These are phyloP conservation scores for Crithidia thermophila DNA, from an alignment of 208 protist species.

Conservation along the genomic window DNA sequence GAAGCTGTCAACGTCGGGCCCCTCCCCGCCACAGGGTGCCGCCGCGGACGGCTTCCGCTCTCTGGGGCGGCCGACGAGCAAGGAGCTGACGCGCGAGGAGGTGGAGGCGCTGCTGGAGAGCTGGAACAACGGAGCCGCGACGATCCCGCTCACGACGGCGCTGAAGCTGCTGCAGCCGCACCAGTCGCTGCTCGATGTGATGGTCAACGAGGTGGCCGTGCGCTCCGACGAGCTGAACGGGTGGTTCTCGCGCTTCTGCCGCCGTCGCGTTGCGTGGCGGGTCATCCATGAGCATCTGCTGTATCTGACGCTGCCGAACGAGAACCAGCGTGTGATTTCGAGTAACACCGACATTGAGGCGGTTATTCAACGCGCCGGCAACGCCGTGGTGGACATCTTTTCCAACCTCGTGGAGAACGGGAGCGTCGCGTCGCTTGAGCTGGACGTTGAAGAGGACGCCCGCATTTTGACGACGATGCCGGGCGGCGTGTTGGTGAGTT, in stretches of 20 bases:
- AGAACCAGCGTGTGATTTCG: constrained; percentile 50
- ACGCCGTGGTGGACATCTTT: constrained; percentile 69
- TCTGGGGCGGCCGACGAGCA: neutral
- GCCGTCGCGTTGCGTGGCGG: constrained; percentile 79
- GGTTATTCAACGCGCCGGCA: constrained; percentile 55
- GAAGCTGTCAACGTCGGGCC: neutral
- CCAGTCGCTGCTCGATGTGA: constrained; percentile 73
- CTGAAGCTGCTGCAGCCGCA: constrained; percentile 70
- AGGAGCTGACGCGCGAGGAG: constrained; percentile 36
- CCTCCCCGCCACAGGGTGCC: neutral
- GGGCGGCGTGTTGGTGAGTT: constrained; percentile 39
- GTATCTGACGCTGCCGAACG: constrained; percentile 45
- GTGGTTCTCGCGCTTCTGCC: constrained; percentile 84
- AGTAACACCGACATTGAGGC: constrained; percentile 41
- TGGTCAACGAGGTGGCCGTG: constrained; percentile 84
- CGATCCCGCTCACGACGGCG: constrained; percentile 46
- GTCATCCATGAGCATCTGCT: constrained; percentile 88
- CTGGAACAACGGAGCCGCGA: constrained; percentile 19
- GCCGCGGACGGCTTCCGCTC: constrained; percentile 3
- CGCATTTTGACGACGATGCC: constrained; percentile 40
- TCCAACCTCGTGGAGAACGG: constrained; percentile 33
- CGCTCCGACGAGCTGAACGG: constrained; percentile 59
- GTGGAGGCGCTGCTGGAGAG: constrained; percentile 33
- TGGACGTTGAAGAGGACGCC: constrained; percentile 68
- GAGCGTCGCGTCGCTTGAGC: constrained; percentile 39